Evolutionary conservation across 106 monocot species (phyloP), one percentile per base, ranked within the genome.

Genomic region (Iris macrosiphon): DNA sequence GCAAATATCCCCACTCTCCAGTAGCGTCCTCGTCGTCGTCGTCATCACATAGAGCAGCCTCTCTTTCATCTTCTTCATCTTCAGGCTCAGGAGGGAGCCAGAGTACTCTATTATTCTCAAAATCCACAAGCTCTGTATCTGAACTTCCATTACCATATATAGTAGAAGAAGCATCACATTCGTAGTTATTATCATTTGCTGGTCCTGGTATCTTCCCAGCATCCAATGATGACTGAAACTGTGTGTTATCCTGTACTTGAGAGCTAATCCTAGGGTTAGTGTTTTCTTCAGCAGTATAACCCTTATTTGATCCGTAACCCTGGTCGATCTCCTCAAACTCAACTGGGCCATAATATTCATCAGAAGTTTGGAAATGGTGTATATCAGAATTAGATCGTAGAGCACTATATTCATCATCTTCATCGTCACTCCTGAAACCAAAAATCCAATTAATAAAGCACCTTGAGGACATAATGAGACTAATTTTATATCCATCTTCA

Each of bases 11-110:
- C 87, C 88, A 88, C 54, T 88, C 80, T 25, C 82, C 86, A 61
- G 67, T 26, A 54, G 80, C 60, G 75, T 68, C 70, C 7, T 66
- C 82, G 7, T 55, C 76, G 28, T 79, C 83, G 19, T 93, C 93
- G 51, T 84, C 80, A 49, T 84, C 74, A 67, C 66, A 62, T 47
- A 70, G 24, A 52, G 38, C 40, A 55, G 47, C 40, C 24, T 84
- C 84, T 39, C 34, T 54, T 4, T 86, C 92, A 67, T 92, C 82
- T 31, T 80, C 87, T 61, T 69, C 78, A 64, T 88, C 78, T 61
- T 80, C 88, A 60, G 93, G 80, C 17, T 77, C 80, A 48, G 93
- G 93, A 52, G 93, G 93, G 37, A 81, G 40, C 88, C 93, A 93
- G 48, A 88, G 75, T 45, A 72, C 44, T 26, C 57, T 52, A 64